Conservation (phyloP, 371 early-diverging fungal genomes). For the Mortierella sp. region DNA sequence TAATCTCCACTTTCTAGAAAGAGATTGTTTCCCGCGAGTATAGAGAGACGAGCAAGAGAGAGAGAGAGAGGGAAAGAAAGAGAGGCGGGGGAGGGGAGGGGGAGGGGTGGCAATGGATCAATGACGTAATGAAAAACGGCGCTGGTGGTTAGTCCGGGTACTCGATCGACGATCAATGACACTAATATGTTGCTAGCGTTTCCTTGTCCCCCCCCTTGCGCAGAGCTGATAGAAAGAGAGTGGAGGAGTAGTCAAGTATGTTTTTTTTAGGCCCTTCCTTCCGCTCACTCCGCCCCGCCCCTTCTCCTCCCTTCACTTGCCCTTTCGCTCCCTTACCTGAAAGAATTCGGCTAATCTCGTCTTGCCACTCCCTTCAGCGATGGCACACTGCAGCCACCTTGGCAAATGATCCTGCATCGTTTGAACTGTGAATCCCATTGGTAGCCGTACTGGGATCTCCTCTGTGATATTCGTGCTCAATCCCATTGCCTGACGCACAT, state of each 20-base stretch:
- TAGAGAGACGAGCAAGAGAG: not conserved
- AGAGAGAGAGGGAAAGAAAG: not conserved
- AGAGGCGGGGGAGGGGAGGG: not conserved
- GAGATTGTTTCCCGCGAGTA: too few relatives aligned
- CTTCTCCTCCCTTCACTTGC: too few relatives aligned
- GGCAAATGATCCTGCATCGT: conserved; percentile 33
- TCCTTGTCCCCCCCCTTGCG: too few relatives aligned
- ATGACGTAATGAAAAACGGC: conserved; percentile 1
- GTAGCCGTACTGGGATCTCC: conserved; percentile 49
- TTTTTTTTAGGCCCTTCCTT: too few relatives aligned
- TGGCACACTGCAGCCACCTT: conserved; percentile 26
- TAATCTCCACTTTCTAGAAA: conserved; percentile 66
- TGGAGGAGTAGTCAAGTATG: too few relatives aligned
- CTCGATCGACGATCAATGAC: too few relatives aligned
- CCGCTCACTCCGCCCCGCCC: too few relatives aligned
- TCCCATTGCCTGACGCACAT: conserved; percentile 52
- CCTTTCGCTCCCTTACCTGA: conserved; percentile 21
- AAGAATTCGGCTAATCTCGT: conserved; percentile 37
- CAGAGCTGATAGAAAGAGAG: too few relatives aligned
- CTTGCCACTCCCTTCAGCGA: conserved; percentile 34
- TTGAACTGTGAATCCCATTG: conserved; percentile 36
- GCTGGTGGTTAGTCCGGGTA: not conserved
- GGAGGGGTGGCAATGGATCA: too few relatives aligned
- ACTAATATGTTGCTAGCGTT: too few relatives aligned
- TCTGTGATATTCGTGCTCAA: conserved; percentile 49